These are phyloP conservation scores for Malus hybrid DNA, from an alignment of 331 rosid genomes.

Conservation along the genomic window DNA sequence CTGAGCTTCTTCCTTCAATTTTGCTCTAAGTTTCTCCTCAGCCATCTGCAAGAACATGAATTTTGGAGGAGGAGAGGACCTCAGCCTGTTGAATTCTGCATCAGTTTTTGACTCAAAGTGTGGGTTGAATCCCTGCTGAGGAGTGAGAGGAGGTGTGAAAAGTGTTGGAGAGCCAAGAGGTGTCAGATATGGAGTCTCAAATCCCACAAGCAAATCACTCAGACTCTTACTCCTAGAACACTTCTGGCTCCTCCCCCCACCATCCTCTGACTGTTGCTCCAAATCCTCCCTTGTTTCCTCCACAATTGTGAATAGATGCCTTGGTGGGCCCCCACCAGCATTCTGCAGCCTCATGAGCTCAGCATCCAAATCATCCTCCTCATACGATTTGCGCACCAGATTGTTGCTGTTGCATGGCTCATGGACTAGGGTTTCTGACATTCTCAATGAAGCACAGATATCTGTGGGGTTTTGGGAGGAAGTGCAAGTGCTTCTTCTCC, in stretches of 20 bases:
- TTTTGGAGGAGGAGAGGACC: conserved; percentile 94
- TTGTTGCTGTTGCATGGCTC: conserved; percentile 36
- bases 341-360: conserved; percentile 61
- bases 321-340: conserved; percentile 54
- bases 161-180: conserved; percentile 74
- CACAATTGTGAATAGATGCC: conserved; percentile 75
- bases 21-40: conserved; percentile 74
- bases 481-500: conserved; percentile 60
- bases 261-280: conserved; percentile 69
- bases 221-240: conserved; percentile 60
- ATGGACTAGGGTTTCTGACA: conserved; percentile 41
- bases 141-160: conserved; percentile 76
- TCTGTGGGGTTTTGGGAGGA: conserved; percentile 49
- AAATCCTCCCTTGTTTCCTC: conserved; percentile 96
- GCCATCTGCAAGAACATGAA: conserved; percentile 92
- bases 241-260: conserved; percentile 31
- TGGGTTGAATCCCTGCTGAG: conserved; percentile 63
- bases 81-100: conserved; percentile 74
- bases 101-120: conserved; percentile 71
- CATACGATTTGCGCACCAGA: conserved; percentile 56
- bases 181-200: conserved; percentile 83
- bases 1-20: conserved; percentile 37
- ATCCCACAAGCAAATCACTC: conserved; percentile 58
- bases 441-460: conserved; percentile 47
- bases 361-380: conserved; percentile 51